Conservation (phyloP, 192 early-diverging fungal species). For the Coemansia sp. region DNA sequence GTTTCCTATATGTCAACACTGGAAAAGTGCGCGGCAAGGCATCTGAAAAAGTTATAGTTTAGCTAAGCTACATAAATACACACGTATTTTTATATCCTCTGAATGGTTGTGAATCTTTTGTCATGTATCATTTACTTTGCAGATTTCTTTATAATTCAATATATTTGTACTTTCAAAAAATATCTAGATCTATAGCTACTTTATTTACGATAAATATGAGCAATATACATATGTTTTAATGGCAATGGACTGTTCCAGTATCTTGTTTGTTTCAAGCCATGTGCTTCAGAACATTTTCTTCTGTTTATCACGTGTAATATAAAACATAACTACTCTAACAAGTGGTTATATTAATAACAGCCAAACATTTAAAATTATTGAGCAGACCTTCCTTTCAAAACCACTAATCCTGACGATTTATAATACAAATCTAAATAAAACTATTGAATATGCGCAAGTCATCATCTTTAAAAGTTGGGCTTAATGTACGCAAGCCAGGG, state of each 20-base stretch:
- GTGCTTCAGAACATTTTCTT: background rate
- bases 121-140: conserved; percentile 8
- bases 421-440: conserved; percentile 53
- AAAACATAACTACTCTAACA: background rate
- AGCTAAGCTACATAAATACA: background rate
- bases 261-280: background rate
- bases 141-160: conserved; percentile 12
- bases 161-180: background rate
- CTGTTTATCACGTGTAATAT: background rate
- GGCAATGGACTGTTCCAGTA: too few species aligned
- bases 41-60: background rate
- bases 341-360: background rate
- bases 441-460: conserved; percentile 37
- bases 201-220: background rate
- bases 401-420: background rate
- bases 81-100: conserved; percentile 27
- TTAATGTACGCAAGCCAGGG: conserved; percentile 37
- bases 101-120: background rate
- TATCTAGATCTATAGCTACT: background rate
- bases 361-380: background rate
- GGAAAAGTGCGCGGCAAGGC: conserved; percentile 3
- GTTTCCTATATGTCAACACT: conserved; percentile 17
- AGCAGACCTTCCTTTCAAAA: too few species aligned
- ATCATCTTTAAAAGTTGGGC: conserved; percentile 29
- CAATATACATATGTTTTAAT: too few species aligned